Conservation (phyloP, 768 basidiomycete species). For the Cystobasidiopsis lactophilus region DNA sequence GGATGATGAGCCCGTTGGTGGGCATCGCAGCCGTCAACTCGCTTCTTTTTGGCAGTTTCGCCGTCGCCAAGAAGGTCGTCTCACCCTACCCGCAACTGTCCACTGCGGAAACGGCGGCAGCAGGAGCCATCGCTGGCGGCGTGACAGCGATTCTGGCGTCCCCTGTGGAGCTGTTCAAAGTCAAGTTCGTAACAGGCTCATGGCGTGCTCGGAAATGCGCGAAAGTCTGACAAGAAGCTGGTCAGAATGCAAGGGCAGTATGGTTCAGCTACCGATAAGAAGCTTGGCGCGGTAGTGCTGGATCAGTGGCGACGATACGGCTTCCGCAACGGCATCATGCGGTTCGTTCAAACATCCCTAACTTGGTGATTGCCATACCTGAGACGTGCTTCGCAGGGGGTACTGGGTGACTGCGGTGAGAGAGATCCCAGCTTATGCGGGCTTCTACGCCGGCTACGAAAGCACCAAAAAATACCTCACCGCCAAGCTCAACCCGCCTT, state of each 20-base stretch:
- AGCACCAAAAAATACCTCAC: conserved; percentile 55
- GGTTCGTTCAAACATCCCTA: no score
- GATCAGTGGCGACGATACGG: conserved; percentile 83
- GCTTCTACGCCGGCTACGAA: conserved; percentile 48
- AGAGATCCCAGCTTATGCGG: conserved; percentile 92
- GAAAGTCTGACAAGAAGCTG: conserved; percentile 1
- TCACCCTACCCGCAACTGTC: conserved; percentile 74
- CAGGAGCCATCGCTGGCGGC: conserved; percentile 82
- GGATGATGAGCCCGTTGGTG: conserved; percentile 72
- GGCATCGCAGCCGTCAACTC: conserved; percentile 94
- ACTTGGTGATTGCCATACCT: no score
- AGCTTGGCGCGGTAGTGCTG: conserved; percentile 41
- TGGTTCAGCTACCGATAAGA: conserved; percentile 55
- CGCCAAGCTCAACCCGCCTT: conserved; percentile 19
- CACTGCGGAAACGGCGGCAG: conserved; percentile 52
- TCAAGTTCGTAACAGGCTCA: conserved; percentile 61
- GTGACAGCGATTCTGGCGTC: conserved; percentile 73
- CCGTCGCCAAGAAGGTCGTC: conserved; percentile 52
- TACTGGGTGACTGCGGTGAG: conserved; percentile 90
- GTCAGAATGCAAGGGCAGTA: conserved; percentile 34
- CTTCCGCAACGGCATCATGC: conserved; percentile 69
- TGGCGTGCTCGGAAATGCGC: neutral
- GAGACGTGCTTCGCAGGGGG: no score
- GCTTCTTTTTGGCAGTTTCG: conserved; percentile 76
- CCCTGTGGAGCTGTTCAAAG: conserved; percentile 96